phyloP scores from a whole-genome alignment of 169 alveolate species.

The Eimeria brunetti region DNA sequence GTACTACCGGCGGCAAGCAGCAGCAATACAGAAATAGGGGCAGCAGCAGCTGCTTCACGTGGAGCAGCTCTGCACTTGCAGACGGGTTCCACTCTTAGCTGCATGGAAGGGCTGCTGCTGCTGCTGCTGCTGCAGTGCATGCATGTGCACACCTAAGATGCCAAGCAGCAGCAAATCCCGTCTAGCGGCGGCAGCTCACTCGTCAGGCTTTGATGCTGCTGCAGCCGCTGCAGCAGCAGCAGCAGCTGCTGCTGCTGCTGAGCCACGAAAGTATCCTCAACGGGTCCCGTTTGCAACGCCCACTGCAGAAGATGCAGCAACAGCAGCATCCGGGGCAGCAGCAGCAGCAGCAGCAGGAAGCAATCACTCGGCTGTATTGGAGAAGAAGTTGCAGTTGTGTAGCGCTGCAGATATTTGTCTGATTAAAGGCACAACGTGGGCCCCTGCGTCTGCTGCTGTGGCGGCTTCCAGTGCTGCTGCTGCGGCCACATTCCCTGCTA shows the following conservation, averaged over 20 bases:
- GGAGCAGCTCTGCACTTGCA: neutral
- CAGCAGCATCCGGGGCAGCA: constrained; percentile 19
- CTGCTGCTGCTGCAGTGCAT: constrained; percentile 47
- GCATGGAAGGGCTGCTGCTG: constrained; percentile 29
- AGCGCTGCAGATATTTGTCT: constrained; percentile 54
- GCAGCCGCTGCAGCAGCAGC: neutral
- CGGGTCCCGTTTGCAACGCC: neutral
- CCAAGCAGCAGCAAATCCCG: constrained; percentile 46
- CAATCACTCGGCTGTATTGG: neutral
- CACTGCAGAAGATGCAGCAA: neutral
- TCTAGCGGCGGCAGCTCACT: constrained; percentile 29
- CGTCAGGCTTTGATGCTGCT: constrained; percentile 32
- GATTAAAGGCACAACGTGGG: constrained; percentile 47
- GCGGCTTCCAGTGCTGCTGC: constrained; percentile 18
- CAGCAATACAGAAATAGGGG: neutral
- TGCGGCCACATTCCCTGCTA: neutral
- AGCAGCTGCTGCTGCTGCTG: constrained; percentile 11
- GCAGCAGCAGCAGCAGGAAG: constrained; percentile 16
- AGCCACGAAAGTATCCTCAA: constrained; percentile 24
- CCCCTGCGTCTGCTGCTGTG: constrained; percentile 10
- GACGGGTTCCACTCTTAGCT: constrained; percentile 4
- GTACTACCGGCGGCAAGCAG: neutral
- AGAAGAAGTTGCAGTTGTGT: constrained; percentile 54
- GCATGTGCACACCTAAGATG: constrained; percentile 21
- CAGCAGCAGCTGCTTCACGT: neutral